Percentiles rank a stretch among this genome's conserved stretches.
Conservation (phyloP, 306 rosid genomes). For the Acacia crassicarpa region DNA sequence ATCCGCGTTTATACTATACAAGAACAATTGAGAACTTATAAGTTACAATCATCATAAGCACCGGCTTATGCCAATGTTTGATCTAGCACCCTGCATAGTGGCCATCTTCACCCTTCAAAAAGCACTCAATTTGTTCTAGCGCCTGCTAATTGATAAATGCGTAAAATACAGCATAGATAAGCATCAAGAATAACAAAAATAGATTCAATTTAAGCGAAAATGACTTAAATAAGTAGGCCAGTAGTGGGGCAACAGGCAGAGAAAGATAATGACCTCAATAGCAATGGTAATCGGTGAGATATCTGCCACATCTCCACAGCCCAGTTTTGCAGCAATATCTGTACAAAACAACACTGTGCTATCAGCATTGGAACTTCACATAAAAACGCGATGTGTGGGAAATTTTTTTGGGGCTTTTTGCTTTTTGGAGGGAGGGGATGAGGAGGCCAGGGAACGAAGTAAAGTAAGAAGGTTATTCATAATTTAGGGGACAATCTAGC, state of each 20-base stretch:
- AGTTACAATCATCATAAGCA: slow-evolving; percentile 15
- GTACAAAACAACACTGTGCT: slow-evolving; percentile 28
- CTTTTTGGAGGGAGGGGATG: background rate
- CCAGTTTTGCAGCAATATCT: slow-evolving; percentile 79
- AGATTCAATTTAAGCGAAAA: background rate
- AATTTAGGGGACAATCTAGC: background rate
- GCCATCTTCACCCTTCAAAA: slow-evolving; percentile 52
- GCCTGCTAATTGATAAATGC: slow-evolving; percentile 51
- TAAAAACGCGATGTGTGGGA: background rate
- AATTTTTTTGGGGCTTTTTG: background rate
- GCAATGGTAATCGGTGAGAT: slow-evolving; percentile 81
- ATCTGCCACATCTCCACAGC: slow-evolving; percentile 56
- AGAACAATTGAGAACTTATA: slow-evolving; percentile 18
- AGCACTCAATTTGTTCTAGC: slow-evolving; percentile 67
- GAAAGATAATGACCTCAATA: slow-evolving; percentile 66
- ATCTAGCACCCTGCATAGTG: slow-evolving; percentile 35
- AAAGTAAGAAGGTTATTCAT: background rate
- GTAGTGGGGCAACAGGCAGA: slow-evolving; percentile 21
- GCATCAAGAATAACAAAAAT: background rate
- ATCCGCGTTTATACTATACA: slow-evolving; percentile 15
- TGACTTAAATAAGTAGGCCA: slow-evolving; percentile 1
- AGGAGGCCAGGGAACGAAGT: background rate
- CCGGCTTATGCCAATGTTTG: slow-evolving; percentile 4
- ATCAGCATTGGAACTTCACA: background rate
- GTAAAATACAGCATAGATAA: slow-evolving; percentile 11